Evolutionary conservation across 164 flowering plant species (phyloP).

Genomic region (Nelumbo lutea): DNA sequence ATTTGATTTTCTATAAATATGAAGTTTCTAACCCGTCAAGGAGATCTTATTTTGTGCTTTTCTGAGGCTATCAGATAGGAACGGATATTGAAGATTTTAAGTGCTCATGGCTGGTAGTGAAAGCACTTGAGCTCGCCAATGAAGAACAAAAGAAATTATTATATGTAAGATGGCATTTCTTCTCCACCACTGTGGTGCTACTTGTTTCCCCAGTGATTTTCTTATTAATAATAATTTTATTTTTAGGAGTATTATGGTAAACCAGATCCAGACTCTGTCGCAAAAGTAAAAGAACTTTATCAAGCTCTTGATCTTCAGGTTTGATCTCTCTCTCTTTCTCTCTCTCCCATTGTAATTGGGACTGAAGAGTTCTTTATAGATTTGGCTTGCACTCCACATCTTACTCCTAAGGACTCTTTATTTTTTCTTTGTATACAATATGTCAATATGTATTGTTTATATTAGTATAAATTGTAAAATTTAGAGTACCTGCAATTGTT

Average conservation of each 20-base stretch:
- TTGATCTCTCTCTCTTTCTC: conserved; percentile 4
- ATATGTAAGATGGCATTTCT: conserved; percentile 35
- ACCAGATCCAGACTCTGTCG: conserved; percentile 50
- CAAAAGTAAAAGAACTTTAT: conserved; percentile 76
- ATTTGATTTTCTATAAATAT: not conserved
- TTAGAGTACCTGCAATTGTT: no score
- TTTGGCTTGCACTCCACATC: no score
- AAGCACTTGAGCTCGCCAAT: conserved; percentile 70
- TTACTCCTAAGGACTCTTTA: no score
- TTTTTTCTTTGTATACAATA: no score
- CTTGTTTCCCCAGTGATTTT: not conserved
- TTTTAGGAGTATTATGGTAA: conserved; percentile 91
- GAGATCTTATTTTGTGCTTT: conserved; percentile 7
- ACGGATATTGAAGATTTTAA: conserved; percentile 97
- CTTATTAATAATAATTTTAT: conserved; percentile 10
- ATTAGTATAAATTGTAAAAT: no score
- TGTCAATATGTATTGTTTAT: no score
- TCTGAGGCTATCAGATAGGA: conserved; percentile 60
- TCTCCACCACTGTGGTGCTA: not conserved
- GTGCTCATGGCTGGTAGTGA: conserved; percentile 97
- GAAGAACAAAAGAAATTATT: conserved; percentile 71
- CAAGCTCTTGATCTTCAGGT: conserved; percentile 77
- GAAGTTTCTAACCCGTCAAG: not conserved
- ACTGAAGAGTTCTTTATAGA: no score
- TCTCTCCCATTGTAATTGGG: no score